Base-by-base conservation (phyloP, 2,329 filamentous ascomycete species). In the Simplicillium sp. region DNA sequence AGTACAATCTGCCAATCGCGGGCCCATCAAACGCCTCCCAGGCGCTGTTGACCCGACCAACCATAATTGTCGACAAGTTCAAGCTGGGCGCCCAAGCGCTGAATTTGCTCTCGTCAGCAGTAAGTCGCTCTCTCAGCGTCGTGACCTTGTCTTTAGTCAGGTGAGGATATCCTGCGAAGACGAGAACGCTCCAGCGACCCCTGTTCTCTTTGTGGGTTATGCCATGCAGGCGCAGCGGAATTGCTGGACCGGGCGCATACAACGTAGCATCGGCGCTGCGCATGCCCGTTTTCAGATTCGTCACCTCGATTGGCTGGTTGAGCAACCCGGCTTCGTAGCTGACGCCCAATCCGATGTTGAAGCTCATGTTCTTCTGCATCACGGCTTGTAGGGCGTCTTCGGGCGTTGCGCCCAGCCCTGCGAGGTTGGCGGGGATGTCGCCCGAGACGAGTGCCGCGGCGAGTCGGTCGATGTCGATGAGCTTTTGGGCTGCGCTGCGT, bases 301-400 rank as follows among this genome's bases (percentile, higher is more conserved):
- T 25, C 20, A 5, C 20, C 20, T 25, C 20, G 9, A 25, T 25
- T 25, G 20, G 9, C 20, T 9, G 20, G 45, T 72, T 77, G 7
- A 77, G 53, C 2, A 63, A 48, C 29, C 76, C 75, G 1, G 47
- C 39, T 4, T 56, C 54, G 50, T 81, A 82, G 34, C 66, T 66
- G 8, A 77, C 77, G 3, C 76, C 77, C 8, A 78, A 64, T 1
- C 77, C 77, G 0, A 74, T 75, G 35, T 78, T 81, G 54, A 82
- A 81, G 3, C 71, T 66, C 14, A 77, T 68, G 34, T 77, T 77
- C 38, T 73, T 68, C 41, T 67, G 60, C 50, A 82, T 77, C 46
- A 80, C 72, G 28, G 66, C 59, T 0, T 71, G 70, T 0, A 82
- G 62, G 0, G 73, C 67, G 12, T 63, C 59, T 35, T 71, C 64